Evolutionary conservation across 345 rosid species (phyloP).

Genomic region (Eucalyptus curtisii): DNA sequence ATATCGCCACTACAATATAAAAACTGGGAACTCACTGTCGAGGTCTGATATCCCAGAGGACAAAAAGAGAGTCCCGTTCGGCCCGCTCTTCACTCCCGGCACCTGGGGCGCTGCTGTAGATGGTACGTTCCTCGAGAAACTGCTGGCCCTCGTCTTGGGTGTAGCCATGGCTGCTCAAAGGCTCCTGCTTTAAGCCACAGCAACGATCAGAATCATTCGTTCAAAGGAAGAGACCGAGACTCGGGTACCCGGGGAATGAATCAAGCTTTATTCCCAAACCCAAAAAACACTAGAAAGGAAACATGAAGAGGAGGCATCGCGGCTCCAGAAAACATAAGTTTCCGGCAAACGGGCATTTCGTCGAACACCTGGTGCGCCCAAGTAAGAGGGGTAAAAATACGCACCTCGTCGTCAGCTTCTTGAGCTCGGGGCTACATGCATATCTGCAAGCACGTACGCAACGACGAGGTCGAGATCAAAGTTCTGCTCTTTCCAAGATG

Average conservation of each 20-base stretch:
- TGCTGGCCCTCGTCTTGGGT: constrained; percentile 47
- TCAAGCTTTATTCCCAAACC: neutral
- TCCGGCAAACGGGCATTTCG: neutral
- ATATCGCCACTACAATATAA: neutral
- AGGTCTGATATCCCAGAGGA: constrained; percentile 86
- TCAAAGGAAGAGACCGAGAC: neutral
- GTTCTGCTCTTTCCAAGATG: neutral
- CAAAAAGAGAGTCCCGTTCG: constrained; percentile 62
- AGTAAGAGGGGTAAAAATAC: neutral
- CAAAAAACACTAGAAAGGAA: rapidly evolving
- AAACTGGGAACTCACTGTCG: constrained; percentile 39
- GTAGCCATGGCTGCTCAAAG: constrained; percentile 36
- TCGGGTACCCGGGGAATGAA: neutral
- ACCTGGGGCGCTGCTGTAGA: constrained; percentile 20
- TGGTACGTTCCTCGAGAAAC: constrained; percentile 68
- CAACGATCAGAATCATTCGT: neutral
- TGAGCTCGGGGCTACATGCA: neutral
- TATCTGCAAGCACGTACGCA: neutral
- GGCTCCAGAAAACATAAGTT: neutral
- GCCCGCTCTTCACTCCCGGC: constrained; percentile 77
- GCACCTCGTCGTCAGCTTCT: neutral
- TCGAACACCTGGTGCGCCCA: neutral
- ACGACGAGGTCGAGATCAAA: neutral
- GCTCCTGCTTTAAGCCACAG: neutral
- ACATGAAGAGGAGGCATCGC: neutral